phyloP scores from a whole-genome alignment of 495 filamentous ascomycete genomes.

The Penicillium turbatum region DNA sequence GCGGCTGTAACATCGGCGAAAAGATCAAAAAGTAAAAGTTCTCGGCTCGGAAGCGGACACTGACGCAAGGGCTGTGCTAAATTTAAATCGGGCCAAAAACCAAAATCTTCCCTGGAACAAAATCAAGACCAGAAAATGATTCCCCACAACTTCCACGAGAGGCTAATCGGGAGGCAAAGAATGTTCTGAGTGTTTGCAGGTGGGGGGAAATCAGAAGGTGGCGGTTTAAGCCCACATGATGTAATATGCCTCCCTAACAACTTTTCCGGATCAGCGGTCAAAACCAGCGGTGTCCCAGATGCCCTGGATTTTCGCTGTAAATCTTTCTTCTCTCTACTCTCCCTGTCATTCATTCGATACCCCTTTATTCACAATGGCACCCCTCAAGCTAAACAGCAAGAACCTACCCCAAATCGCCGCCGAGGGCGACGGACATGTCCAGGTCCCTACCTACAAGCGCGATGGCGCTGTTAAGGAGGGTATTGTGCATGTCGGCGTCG shows the following conservation, averaged over 20 bases:
- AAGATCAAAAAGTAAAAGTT: not conserved
- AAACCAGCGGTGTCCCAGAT: conserved; percentile 16
- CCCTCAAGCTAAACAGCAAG: conserved; percentile 38
- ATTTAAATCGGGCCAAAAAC: not conserved
- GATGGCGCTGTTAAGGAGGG: conserved; percentile 44
- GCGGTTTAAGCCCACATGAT: conserved; percentile 14
- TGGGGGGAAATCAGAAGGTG: not conserved
- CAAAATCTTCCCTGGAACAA: not conserved
- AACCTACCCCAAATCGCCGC: conserved; percentile 36
- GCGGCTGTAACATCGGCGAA: not conserved
- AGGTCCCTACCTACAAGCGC: conserved; percentile 37
- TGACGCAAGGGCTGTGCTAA: not conserved
- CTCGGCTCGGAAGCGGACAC: conserved; percentile 2
- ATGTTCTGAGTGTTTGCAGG: not conserved
- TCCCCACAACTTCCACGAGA: not conserved
- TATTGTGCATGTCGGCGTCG: conserved; percentile 47
- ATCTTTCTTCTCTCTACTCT: not conserved
- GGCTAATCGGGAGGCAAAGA: too few relatives aligned
- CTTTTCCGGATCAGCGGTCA: conserved; percentile 13
- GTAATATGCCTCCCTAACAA: conserved; percentile 8
- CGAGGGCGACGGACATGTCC: conserved; percentile 24
- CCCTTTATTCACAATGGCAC: conserved; percentile 30
- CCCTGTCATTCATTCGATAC: conserved; percentile 1
- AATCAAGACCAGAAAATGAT: not conserved
- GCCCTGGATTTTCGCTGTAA: not conserved